Evolutionary conservation across 306 rosid genomes (phyloP).

Genomic region (Carpinus viminea): DNA sequence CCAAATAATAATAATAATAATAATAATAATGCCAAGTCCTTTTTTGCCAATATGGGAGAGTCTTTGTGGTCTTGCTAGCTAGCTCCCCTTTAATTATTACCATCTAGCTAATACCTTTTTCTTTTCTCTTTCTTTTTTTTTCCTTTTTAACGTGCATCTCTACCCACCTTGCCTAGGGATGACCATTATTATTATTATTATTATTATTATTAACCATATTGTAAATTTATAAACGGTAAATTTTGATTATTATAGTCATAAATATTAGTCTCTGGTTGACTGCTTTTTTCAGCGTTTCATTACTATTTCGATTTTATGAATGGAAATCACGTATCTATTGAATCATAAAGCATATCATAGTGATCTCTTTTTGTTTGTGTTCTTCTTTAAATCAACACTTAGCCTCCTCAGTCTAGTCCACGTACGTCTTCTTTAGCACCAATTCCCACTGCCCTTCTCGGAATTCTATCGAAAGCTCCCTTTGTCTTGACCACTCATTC

Average conservation of each 20-base stretch:
- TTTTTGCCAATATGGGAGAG: conserved; percentile 59
- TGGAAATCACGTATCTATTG: neutral
- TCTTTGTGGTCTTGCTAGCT: conserved; percentile 78
- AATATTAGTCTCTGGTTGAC: conserved; percentile 24
- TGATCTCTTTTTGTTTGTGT: neutral
- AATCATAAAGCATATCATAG: neutral
- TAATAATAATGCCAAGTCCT: conserved; percentile 57
- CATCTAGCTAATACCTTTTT: conserved; percentile 19
- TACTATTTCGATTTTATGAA: neutral
- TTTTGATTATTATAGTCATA: conserved; percentile 25
- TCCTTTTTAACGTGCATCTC: conserved; percentile 18
- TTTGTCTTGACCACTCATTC: no score
- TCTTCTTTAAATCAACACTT: no score
- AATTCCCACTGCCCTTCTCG: no score
- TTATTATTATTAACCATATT: conserved; percentile 31
- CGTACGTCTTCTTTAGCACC: no score
- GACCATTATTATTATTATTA: conserved; percentile 32
- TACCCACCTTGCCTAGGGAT: conserved; percentile 34
- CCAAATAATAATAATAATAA: conserved; percentile 18
- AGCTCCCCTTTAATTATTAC: conserved; percentile 28
- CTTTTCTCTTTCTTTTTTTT: neutral
- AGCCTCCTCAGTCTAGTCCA: no score
- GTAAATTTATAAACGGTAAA: conserved; percentile 50
- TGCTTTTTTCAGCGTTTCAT: conserved; percentile 4
- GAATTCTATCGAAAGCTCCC: no score